These are phyloP conservation scores for Taphrina flavorubra DNA, from an alignment of 1,139 yeast genomes.

Conservation along the genomic window DNA sequence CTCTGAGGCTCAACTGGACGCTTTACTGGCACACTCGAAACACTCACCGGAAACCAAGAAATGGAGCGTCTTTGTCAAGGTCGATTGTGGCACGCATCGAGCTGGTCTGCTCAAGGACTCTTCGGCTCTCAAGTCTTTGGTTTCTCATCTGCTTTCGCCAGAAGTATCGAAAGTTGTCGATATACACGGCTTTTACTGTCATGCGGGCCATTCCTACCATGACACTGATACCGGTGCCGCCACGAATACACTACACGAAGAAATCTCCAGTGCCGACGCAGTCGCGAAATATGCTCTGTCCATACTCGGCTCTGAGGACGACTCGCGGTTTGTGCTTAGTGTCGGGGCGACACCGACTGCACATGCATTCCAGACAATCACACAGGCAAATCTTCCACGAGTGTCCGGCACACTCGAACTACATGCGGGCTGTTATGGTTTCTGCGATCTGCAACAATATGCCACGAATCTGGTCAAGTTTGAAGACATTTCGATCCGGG, in stretches of 20 bases:
- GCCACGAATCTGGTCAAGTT: conserved; percentile 65
- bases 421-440: conserved; percentile 79
- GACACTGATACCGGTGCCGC: conserved; percentile 60
- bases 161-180: conserved; percentile 53
- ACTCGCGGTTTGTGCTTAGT: conserved; percentile 55
- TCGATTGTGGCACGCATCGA: conserved; percentile 54
- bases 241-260: conserved; percentile 58
- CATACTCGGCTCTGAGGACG: conserved; percentile 43
- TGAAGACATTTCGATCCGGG: conserved; percentile 61
- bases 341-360: conserved; percentile 87
- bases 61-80: conserved; percentile 49
- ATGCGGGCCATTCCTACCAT: conserved; percentile 77
- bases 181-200: conserved; percentile 73
- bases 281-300: conserved; percentile 57
- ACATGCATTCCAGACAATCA: conserved; percentile 59
- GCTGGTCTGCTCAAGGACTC: conserved; percentile 62
- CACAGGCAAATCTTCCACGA: conserved; percentile 45
- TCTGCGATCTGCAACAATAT: conserved; percentile 76
- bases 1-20: conserved; percentile 61
- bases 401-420: conserved; percentile 64
- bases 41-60: background rate
- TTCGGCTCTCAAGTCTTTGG: conserved; percentile 50
- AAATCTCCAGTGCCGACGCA: conserved; percentile 61
- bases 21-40: conserved; percentile 55
- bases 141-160: conserved; percentile 49